Conservation (phyloP, 2,329 filamentous ascomycete species). For the Exserohilum turcica region DNA sequence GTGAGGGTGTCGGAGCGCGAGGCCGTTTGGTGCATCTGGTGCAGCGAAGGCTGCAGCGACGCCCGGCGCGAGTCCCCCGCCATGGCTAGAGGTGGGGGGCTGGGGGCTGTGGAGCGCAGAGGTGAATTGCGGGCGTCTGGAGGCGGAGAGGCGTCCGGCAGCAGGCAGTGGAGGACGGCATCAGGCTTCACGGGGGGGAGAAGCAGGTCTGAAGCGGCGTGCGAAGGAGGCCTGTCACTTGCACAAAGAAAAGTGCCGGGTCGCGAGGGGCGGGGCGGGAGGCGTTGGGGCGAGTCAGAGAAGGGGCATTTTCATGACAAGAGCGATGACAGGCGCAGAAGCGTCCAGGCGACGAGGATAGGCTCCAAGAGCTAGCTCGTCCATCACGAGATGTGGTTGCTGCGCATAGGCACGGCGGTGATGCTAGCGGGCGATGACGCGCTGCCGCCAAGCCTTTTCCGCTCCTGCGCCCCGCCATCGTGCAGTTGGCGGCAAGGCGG, state of each 20-base stretch:
- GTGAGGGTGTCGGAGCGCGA: slow-evolving; percentile 83
- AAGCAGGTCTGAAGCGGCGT: slow-evolving; percentile 8
- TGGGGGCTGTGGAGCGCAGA: slow-evolving; percentile 4
- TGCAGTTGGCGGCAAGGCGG: background rate
- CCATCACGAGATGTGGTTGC: slow-evolving; percentile 9
- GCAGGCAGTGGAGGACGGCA: slow-evolving; percentile 22
- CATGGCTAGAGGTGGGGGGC: slow-evolving; percentile 27
- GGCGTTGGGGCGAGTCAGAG: background rate
- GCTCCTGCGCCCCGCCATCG: background rate
- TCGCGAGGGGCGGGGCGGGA: background rate
- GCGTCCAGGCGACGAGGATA: slow-evolving; percentile 5
- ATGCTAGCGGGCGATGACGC: slow-evolving; percentile 17
- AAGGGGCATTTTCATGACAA: background rate
- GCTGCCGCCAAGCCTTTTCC: slow-evolving; percentile 12
- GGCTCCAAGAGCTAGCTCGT: slow-evolving; percentile 4
- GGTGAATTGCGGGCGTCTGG: slow-evolving; percentile 1
- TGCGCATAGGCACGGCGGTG: background rate
- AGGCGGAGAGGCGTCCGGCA: slow-evolving; percentile 10
- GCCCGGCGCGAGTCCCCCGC: slow-evolving; percentile 29
- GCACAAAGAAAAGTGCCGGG: background rate
- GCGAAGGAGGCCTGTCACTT: slow-evolving; percentile 3
- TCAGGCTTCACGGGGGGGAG: slow-evolving; percentile 23
- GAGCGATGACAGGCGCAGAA: background rate
- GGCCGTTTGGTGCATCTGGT: slow-evolving; percentile 88
- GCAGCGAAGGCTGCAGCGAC: slow-evolving; percentile 56